Evolutionary conservation across 768 basidiomycete species (phyloP).

Genomic region (Gloeophyllum trabeum): DNA sequence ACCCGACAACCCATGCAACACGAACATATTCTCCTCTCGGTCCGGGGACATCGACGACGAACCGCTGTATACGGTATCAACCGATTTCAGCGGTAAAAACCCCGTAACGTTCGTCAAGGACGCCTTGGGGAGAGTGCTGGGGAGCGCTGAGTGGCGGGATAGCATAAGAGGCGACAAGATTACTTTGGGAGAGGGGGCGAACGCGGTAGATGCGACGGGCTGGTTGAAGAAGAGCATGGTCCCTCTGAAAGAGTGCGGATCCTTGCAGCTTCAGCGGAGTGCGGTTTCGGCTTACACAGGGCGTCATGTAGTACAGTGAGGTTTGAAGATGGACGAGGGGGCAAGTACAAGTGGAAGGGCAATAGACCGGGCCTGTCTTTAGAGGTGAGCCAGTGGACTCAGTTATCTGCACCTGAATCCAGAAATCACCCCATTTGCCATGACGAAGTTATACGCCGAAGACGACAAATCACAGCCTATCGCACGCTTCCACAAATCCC

Average conservation of each 20-base stretch:
- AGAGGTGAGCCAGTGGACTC: constrained; percentile 16
- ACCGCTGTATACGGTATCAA: constrained; percentile 24
- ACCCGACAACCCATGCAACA: constrained; percentile 32
- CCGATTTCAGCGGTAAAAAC: constrained; percentile 18
- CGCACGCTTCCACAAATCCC: constrained; percentile 23
- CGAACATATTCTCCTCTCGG: constrained; percentile 14
- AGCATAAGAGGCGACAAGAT: constrained; percentile 22
- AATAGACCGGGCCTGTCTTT: constrained; percentile 22
- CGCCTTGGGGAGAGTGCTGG: constrained; percentile 20
- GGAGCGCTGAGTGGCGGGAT: constrained; percentile 27
- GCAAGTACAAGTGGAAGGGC: constrained; percentile 31
- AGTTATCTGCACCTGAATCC: too few relatives aligned
- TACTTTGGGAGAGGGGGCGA: constrained; percentile 19
- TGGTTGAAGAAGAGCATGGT: constrained; percentile 30
- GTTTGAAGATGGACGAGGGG: constrained; percentile 21
- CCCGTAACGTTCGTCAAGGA: constrained; percentile 22
- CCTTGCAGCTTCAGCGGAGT: background rate
- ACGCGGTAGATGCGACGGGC: constrained; percentile 19
- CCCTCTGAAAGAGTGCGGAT: constrained; percentile 27
- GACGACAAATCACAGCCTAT: constrained; percentile 23
- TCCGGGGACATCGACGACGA: constrained; percentile 17
- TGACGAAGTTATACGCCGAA: constrained; percentile 21
- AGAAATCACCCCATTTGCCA: too few relatives aligned
- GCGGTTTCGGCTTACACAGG: background rate
- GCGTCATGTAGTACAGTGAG: constrained; percentile 20